Evolutionary conservation across 1,284 basidiomycete species (phyloP), one percentile per base, ranked within the genome.

Genomic region (Naganishia sp.): DNA sequence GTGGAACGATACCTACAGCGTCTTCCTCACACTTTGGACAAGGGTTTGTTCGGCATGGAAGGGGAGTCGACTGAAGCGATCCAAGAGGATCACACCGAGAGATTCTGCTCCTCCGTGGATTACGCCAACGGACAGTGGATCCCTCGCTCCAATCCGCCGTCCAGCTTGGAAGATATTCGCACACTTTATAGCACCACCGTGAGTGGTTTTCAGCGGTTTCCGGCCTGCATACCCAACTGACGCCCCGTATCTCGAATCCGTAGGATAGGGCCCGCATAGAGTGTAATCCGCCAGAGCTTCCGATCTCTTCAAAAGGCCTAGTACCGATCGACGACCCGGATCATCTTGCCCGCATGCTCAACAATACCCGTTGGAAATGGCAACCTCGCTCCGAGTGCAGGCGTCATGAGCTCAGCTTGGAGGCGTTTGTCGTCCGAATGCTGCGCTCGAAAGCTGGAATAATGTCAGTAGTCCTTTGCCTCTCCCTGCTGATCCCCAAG

Each of bases 401-500:
- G 18, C 58, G 57, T 11, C 17, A 50, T 6, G 65, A 55, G 21
- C 28, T 66, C 3, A 55, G 43, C 35, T 51, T 23, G 45, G 49
- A 47, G 32, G 58, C 57, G 50, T 66, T 66, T 35, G 58, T 66
- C 3, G 50, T 54, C 23, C 51, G 65, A 31, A 49, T 66, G 58
- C 62, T 66, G 58, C 49, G 65, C 18, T 61, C 56, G 17, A 53
- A 49, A 32, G 52, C 50, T 10, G 65, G 65, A 15, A 21, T 62
- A 21, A 28, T 66, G 65, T 66, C 31, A 55, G 65, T 62, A 11
- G 28, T 5, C 15, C 7, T 46, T 39, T 28, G 9, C 9, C 55
- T 47, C 23, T 3, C 2, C 0, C 10, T 2, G 23, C 23, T 17
- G 11, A 1, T 0, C 23, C 10, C 5, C 6, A 13, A 39, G 32